Evolutionary conservation across 2,329 filamentous ascomycete species (phyloP).

Genomic region (Epichloe brachyelytri): DNA sequence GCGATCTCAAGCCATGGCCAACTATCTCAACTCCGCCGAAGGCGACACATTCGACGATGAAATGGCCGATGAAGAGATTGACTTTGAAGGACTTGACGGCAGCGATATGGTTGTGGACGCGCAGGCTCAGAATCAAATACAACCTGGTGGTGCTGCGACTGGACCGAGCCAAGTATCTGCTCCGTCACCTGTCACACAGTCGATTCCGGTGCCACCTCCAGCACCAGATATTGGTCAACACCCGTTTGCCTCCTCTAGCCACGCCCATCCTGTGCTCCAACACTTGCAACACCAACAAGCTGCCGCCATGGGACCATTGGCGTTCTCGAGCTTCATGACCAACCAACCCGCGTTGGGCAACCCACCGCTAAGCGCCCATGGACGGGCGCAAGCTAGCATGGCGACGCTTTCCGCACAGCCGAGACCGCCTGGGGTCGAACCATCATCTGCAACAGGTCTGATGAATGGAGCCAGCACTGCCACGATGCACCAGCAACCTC

Average conservation of each 20-base stretch:
- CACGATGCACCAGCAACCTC: slow-evolving; percentile 18
- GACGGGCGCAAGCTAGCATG: slow-evolving; percentile 17
- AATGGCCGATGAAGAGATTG: slow-evolving; percentile 31
- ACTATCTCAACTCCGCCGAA: slow-evolving; percentile 11
- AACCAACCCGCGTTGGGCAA: slow-evolving; percentile 12
- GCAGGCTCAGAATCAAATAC: slow-evolving; percentile 14
- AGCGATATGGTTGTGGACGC: slow-evolving; percentile 26
- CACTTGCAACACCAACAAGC: slow-evolving; percentile 9
- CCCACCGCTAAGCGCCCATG: slow-evolving; percentile 10
- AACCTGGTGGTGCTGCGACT: neutral
- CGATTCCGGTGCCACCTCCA: slow-evolving; percentile 17
- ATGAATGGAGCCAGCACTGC: slow-evolving; percentile 22
- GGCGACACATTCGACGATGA: slow-evolving; percentile 29
- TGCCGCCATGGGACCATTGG: slow-evolving; percentile 11
- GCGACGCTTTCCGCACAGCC: slow-evolving; percentile 15
- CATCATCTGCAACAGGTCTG: neutral
- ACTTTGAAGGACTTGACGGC: slow-evolving; percentile 27
- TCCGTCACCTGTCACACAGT: slow-evolving; percentile 9
- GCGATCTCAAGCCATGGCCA: slow-evolving; percentile 9
- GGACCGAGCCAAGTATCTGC: neutral
- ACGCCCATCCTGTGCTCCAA: slow-evolving; percentile 9
- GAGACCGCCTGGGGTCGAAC: slow-evolving; percentile 9
- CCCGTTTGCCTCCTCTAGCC: slow-evolving; percentile 10
- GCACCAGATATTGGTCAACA: slow-evolving; percentile 13
- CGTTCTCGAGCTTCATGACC: slow-evolving; percentile 17